Percentiles rank a stretch among this genome's conserved stretches.
Conservation (phyloP, 352 stramenopile genomes). For the Phytophthora pisi region DNA sequence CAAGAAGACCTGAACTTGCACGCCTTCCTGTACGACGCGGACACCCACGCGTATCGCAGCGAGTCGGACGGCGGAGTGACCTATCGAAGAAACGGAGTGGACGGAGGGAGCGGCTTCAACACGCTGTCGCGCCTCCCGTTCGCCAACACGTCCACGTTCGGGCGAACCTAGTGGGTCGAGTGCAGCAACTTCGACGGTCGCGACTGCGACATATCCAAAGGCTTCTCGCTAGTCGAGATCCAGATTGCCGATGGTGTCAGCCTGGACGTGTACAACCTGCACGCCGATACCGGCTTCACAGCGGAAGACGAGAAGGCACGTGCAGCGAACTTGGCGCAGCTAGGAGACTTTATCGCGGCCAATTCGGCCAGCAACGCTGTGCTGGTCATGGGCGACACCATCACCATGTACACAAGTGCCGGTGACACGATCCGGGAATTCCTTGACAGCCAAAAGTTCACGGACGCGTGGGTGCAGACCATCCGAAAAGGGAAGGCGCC, state of each 20-base stretch:
- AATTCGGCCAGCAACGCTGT: background rate
- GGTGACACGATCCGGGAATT: conserved; percentile 15
- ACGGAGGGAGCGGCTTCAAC: conserved; percentile 45
- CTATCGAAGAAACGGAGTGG: background rate
- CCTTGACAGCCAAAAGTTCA: conserved; percentile 22
- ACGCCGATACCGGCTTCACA: conserved; percentile 42
- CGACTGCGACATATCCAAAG: conserved; percentile 50
- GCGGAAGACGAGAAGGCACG: conserved; percentile 34
- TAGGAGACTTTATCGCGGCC: conserved; percentile 29
- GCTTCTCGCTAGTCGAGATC: conserved; percentile 45
- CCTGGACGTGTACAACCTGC: conserved; percentile 51
- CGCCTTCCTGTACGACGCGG: conserved; percentile 33
- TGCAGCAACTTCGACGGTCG: conserved; percentile 8
- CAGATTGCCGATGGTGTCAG: conserved; percentile 45
- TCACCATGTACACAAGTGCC: background rate
- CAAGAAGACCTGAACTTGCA: conserved; percentile 15
- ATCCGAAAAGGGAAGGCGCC: conserved; percentile 33
- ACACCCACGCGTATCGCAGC: conserved; percentile 44
- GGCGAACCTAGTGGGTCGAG: conserved; percentile 43
- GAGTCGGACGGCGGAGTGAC: conserved; percentile 36
- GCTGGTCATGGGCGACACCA: background rate
- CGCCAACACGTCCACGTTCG: conserved; percentile 31
- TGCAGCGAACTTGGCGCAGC: conserved; percentile 38
- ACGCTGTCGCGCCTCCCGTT: conserved; percentile 45
- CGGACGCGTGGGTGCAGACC: conserved; percentile 42